Evolutionary conservation across 139 green algal species (phyloP), one percentile per base, ranked within the genome.

Genomic region (Micromonas commoda): DNA sequence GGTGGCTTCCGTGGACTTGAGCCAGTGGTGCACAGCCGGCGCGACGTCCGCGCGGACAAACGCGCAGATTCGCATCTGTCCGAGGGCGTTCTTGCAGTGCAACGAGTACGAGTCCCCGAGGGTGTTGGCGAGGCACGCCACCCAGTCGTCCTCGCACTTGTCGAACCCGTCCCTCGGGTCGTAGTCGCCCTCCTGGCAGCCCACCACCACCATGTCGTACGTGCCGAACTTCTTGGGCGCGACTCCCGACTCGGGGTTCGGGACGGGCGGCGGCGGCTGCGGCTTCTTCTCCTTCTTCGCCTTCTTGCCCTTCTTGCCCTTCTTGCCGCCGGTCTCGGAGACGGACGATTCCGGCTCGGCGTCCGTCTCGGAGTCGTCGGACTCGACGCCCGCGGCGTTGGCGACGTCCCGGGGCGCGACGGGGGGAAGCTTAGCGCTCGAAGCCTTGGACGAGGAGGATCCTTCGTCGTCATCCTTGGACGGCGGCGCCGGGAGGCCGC

Each of bases 1-100:
- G 77, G 73, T 82, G 13, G 72, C 73, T 73, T 82, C 78, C 26
- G 70, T 82, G 19, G 33, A 57, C 45, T 57, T 57, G 9, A 23
- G 45, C 45, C 45, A 57, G 45, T 23, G 16, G 45, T 57, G 45
- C 9, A 57, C 9, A 53, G 69, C 35, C 35, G 13, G 69, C 19
- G 69, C 51, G 33, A 28, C 67, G 37, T 75, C 67, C 52, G 20
- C 66, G 35, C 73, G 73, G 28, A 51, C 73, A 9, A 54, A 71
- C 68, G 73, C 77, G 77, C 64, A 0, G 72, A 73, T 19, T n/a
- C 77, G 0, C 33, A 77, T 77, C 33, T 64, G 33, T 5, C 71
- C 71, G 16, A 77, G 33, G 13, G 6, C 29, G 23, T 77, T 32
- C 20, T 19, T 35, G 24, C 26, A 34, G 16, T 65, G 35, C n/a